Percentiles rank a stretch among this genome's conserved stretches.
Conservation (phyloP, 345 rosid genomes). For the Hibiscus trionum region DNA sequence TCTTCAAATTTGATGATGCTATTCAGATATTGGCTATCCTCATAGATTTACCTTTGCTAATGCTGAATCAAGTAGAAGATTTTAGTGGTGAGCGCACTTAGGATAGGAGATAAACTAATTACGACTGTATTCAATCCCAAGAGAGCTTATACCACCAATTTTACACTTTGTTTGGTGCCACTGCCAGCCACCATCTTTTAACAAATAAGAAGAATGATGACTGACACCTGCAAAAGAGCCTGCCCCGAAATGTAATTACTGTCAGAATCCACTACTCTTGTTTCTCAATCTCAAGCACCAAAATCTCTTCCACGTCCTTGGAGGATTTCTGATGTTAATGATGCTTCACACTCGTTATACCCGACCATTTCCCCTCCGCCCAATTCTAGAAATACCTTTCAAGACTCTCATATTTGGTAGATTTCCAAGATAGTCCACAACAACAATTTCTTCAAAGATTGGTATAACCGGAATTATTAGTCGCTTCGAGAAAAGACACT, state of each 20-base stretch:
- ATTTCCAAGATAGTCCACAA: too few species aligned
- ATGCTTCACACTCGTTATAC: background rate
- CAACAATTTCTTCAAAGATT: too few species aligned
- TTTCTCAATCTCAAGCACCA: background rate
- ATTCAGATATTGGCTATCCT: background rate
- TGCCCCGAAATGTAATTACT: constrained; percentile 1
- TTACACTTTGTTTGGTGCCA: background rate
- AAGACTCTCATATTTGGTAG: too few species aligned
- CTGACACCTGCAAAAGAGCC: background rate
- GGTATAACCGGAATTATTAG: too few species aligned
- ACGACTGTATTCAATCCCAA: constrained; percentile 1
- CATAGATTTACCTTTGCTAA: background rate
- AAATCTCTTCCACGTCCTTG: background rate
- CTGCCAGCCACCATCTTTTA: background rate
- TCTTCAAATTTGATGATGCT: background rate
- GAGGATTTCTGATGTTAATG: background rate
- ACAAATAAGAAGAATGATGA: background rate
- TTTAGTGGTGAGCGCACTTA: constrained; percentile 18
- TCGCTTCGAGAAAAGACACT: too few species aligned
- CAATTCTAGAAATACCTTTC: too few species aligned
- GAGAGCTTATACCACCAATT: background rate
- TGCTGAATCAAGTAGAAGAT: background rate
- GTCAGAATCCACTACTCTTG: constrained; percentile 9
- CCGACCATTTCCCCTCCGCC: too few species aligned
- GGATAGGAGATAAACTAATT: background rate